Evolutionary conservation across 2,329 filamentous ascomycete genomes (phyloP).

Genomic region (Cercospora brassicicola): DNA sequence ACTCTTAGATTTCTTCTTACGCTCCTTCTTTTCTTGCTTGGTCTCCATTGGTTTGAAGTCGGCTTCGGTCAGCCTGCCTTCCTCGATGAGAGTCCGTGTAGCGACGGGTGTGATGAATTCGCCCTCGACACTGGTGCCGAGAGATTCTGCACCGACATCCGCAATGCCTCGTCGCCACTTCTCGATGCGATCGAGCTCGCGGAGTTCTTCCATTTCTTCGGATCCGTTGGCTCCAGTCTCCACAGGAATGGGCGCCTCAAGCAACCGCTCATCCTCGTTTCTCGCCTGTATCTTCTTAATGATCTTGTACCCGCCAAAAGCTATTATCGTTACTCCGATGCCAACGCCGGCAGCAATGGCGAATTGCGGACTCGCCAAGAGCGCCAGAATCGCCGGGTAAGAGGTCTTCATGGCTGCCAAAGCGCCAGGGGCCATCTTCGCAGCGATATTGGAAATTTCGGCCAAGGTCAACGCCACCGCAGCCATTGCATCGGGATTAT

Average conservation of each 20-base stretch:
- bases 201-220: conserved; percentile 56
- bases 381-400: conserved; percentile 80
- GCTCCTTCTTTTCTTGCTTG: conserved; percentile 41
- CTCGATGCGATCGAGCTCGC: conserved; percentile 60
- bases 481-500: conserved; percentile 86
- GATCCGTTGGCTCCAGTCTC: conserved; percentile 18
- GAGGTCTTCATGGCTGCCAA: conserved; percentile 73
- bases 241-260: conserved; percentile 21
- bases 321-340: conserved; percentile 90
- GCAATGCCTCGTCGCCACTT: conserved; percentile 64
- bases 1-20: conserved; percentile 33
- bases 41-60: conserved; percentile 44
- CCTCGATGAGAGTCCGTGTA: conserved; percentile 46
- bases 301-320: conserved; percentile 96
- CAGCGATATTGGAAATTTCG: conserved; percentile 78
- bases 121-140: conserved; percentile 63
- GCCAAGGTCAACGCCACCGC: conserved; percentile 90
- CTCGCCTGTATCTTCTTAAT: conserved; percentile 74
- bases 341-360: conserved; percentile 87
- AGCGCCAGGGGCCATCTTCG: conserved; percentile 81
- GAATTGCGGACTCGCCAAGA: conserved; percentile 89
- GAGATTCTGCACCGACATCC: conserved; percentile 55
- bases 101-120: conserved; percentile 65
- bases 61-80: conserved; percentile 48
- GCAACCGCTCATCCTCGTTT: conserved; percentile 33